Percentiles rank a stretch among this genome's conserved stretches.
Evolutionary conservation across 2,329 filamentous ascomycete species (phyloP).

Genomic region (Phialocephala sp.): DNA sequence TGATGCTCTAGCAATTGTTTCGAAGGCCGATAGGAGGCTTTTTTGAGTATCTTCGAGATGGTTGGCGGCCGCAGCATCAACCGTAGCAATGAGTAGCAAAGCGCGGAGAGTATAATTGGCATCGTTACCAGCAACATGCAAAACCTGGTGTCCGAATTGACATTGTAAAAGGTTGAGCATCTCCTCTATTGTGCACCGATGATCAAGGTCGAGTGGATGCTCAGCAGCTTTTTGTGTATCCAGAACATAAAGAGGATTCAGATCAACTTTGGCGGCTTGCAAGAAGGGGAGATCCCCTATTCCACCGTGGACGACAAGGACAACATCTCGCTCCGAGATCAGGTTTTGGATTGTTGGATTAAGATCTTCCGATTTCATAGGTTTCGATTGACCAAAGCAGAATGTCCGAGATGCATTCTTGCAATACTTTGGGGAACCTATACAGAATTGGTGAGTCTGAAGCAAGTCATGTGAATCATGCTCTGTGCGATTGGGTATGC

Average conservation of each 20-base stretch:
- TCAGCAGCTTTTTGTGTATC: conserved; percentile 21
- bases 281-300: conserved; percentile 8
- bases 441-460: conserved; percentile 7
- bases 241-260: conserved; percentile 5
- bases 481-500: background rate
- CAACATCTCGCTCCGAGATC: conserved; percentile 11
- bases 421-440: conserved; percentile 11
- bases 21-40: background rate
- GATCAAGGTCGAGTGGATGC: conserved; percentile 17
- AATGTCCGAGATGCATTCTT: conserved; percentile 8
- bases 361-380: background rate
- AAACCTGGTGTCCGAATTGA: conserved; percentile 5
- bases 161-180: conserved; percentile 19
- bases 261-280: conserved; percentile 7
- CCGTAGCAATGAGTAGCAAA: conserved; percentile 15
- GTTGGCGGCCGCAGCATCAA: background rate
- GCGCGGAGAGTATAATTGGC: conserved; percentile 18
- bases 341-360: conserved; percentile 3
- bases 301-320: conserved; percentile 16
- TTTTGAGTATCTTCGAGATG: background rate
- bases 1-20: background rate
- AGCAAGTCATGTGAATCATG: background rate
- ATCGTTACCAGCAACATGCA: conserved; percentile 19
- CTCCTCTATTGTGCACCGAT: conserved; percentile 15
- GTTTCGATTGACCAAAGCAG: conserved; percentile 15